These are phyloP conservation scores for Oligophagozyma castellii DNA, from an alignment of 1,139 yeast genomes.

Conservation along the genomic window DNA sequence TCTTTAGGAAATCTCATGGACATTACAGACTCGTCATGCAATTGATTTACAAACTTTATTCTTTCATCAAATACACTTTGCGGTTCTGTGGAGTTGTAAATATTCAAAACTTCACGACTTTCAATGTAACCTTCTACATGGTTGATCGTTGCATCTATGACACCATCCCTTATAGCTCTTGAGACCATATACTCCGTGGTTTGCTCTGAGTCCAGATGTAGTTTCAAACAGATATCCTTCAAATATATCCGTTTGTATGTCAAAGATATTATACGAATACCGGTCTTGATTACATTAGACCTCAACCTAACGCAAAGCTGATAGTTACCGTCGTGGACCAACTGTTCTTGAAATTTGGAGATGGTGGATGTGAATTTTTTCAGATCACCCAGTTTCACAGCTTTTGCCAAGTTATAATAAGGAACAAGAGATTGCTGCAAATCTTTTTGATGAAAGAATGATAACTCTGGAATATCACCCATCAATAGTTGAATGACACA, in stretches of 20 bases:
- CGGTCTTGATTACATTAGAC: constrained; percentile 96
- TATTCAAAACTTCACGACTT: constrained; percentile 72
- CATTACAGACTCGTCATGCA: constrained; percentile 86
- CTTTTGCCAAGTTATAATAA: constrained; percentile 76
- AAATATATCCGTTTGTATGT: constrained; percentile 85
- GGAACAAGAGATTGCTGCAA: constrained; percentile 56
- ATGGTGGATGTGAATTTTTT: constrained; percentile 68
- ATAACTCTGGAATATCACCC: constrained; percentile 95
- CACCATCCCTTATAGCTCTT: constrained; percentile 94
- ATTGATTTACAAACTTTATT: constrained; percentile 77
- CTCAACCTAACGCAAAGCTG: constrained; percentile 80
- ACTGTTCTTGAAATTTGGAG: constrained; percentile 43
- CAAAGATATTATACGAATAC: constrained; percentile 84
- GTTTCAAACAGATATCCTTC: constrained; percentile 79
- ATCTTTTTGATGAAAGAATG: constrained; percentile 54
- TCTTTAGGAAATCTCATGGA: constrained; percentile 80
- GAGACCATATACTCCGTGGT: constrained; percentile 95
- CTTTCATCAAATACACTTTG: constrained; percentile 85
- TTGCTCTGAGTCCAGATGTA: constrained; percentile 87
- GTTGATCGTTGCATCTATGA: constrained; percentile 86
- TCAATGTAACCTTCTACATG: constrained; percentile 90
- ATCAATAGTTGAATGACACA: constrained; percentile 82
- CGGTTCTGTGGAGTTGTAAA: constrained; percentile 80
- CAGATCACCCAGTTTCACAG: constrained; percentile 87
- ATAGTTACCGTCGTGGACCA: constrained; percentile 68